Base-by-base conservation (phyloP, 2,329 filamentous ascomycete genomes). In the Diplodia mutila region DNA sequence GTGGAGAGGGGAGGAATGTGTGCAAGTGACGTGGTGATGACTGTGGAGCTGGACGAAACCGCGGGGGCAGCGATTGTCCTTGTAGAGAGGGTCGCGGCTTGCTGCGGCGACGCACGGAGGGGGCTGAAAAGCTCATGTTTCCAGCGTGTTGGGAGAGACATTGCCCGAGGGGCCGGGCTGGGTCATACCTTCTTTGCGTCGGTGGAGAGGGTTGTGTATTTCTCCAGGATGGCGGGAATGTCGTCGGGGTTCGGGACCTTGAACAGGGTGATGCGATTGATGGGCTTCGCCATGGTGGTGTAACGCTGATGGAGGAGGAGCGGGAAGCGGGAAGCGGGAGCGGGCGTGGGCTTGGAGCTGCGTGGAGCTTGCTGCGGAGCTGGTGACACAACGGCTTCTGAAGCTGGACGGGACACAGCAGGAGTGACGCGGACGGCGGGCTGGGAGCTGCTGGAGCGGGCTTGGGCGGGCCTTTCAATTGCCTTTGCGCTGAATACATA, bases 211-310 rank as follows among this genome's bases (percentile, higher is more conserved):
- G 75, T 74, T 9, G 74, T 72, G 74, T 78, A 79, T 68, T 75
- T 76, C 23, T 73, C 65, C 59, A 77, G 70, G 3, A 73, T 71
- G 64, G 73, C 73, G 68, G 76, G 69, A 67, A 79, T 67, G 67
- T 72, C 65, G 37, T 73, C 69, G 3, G 67, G 25, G 53, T 79
- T 73, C 64, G 75, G 70, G 67, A 79, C 71, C 69, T 79, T 79
- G 75, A 79, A 78, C 34, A 79, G 71, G 14, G 77, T 79, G 59
- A 79, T 70, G 67, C 77, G 77, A 65, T 75, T 68, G 70, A 79
- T 73, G 12, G 74, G 65, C 57, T 49, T 61, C 39, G 57, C 25
- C 76, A 78, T 79, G 48, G 54, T 59, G 66, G 64, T 59, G 65
- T 42, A 59, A 55, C 54, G 54, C 32, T 27, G 51, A 18, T 46